phyloP scores from a whole-genome alignment of 345 rosid genomes.

The Citrus medica region DNA sequence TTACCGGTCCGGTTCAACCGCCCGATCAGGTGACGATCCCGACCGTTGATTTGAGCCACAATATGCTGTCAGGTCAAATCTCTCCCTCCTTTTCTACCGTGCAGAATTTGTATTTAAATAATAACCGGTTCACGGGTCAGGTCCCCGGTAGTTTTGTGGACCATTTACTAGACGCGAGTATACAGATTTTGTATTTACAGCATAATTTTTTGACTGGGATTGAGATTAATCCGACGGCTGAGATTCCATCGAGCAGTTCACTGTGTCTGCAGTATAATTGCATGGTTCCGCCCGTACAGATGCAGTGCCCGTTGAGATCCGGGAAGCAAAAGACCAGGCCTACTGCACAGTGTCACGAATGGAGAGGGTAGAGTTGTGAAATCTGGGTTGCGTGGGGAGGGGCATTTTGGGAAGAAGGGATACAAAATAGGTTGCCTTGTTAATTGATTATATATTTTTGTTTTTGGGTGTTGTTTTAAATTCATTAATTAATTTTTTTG shows the following conservation, averaged over 20 bases:
- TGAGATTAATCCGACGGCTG: conserved; percentile 82
- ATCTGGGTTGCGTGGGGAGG: background rate
- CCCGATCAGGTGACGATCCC: conserved; percentile 49
- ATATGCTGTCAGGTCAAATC: conserved; percentile 65
- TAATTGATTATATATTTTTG: background rate
- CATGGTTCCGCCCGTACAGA: conserved; percentile 86
- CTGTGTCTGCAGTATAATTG: conserved; percentile 90
- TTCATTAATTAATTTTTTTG: conserved; percentile 3
- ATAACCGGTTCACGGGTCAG: conserved; percentile 80
- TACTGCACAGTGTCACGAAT: conserved; percentile 59
- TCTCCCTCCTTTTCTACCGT: conserved; percentile 83
- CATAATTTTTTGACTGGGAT: conserved; percentile 92
- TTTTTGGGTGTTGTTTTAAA: background rate
- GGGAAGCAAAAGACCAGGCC: conserved; percentile 87
- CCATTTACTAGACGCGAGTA: conserved; percentile 58
- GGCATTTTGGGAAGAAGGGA: conserved; percentile 10
- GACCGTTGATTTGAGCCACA: conserved; percentile 82
- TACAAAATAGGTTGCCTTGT: background rate
- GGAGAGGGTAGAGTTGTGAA: conserved; percentile 46
- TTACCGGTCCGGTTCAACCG: conserved; percentile 64
- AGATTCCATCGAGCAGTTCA: conserved; percentile 80
- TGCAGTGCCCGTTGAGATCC: conserved; percentile 85
- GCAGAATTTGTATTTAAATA: conserved; percentile 75
- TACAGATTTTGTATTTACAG: conserved; percentile 78
- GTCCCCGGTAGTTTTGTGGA: conserved; percentile 83